Evolutionary conservation across 208 protist species (phyloP).

Genomic region (Leishmania guyanensis): DNA sequence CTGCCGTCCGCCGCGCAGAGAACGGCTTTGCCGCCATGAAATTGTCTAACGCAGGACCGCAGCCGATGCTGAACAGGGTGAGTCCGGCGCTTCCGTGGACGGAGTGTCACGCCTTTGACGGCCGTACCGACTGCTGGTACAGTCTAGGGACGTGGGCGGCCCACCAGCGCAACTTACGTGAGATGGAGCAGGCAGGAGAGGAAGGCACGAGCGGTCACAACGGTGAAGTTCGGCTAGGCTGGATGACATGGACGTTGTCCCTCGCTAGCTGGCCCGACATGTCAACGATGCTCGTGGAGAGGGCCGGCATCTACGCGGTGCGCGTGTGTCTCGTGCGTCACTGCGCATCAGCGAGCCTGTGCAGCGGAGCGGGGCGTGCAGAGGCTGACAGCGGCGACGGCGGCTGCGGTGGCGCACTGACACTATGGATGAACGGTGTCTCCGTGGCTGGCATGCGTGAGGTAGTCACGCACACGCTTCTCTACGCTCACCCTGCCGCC

Average conservation of each 20-base stretch:
- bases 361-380: constrained; percentile 3
- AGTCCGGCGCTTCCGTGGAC: constrained; percentile 37
- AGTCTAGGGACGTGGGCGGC: constrained; percentile 25
- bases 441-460: constrained; percentile 11
- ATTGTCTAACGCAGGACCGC: not conserved
- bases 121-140: constrained; percentile 58
- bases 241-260: constrained; percentile 17
- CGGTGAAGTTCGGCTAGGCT: constrained; percentile 1
- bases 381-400: not conserved
- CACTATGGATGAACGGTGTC: constrained; percentile 21
- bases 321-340: constrained; percentile 44
- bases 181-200: not conserved
- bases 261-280: constrained; percentile 34
- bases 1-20: constrained; percentile 11
- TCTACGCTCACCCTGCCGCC: constrained; percentile 11
- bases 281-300: constrained; percentile 20
- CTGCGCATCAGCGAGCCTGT: constrained; percentile 7
- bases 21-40: not conserved
- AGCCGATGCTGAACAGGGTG: not conserved
- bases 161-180: constrained; percentile 7
- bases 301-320: constrained; percentile 50
- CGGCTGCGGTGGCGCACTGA: not conserved
- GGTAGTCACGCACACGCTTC: constrained; percentile 8
- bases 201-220: not conserved
- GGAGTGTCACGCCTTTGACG: constrained; percentile 39